phyloP scores from a whole-genome alignment of 176 grass and related monocot genomes.

The Phragmites australis region DNA sequence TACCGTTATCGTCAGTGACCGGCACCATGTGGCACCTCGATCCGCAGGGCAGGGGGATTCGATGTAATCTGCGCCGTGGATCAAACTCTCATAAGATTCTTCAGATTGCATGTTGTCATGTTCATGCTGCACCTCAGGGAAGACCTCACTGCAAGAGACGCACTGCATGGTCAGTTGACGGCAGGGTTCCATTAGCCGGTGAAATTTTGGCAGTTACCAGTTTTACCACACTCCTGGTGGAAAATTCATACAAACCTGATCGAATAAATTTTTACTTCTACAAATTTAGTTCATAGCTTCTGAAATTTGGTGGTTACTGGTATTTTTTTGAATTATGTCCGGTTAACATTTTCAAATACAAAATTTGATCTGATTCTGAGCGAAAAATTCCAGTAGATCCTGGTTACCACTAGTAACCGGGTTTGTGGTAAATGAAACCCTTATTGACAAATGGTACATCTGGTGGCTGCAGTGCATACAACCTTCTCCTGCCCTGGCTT shows the following conservation, averaged over 20 bases:
- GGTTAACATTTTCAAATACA: not conserved
- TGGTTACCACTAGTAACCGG: not conserved
- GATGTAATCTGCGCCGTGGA: constrained; percentile 23
- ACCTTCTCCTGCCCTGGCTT: not conserved
- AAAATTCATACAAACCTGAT: not conserved
- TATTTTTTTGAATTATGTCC: not conserved
- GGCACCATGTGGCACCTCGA: constrained; percentile 35
- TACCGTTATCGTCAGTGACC: constrained; percentile 58
- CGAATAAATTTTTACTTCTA: not conserved
- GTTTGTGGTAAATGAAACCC: not conserved
- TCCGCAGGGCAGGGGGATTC: constrained; percentile 24
- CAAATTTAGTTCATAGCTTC: not conserved
- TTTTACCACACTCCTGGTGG: not conserved
- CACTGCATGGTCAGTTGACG: not conserved
- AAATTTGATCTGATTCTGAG: not conserved
- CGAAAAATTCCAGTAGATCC: not conserved
- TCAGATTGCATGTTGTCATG: constrained; percentile 7
- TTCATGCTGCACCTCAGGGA: constrained; percentile 37
- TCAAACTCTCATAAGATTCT: not conserved
- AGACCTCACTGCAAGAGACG: constrained; percentile 56
- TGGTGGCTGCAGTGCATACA: not conserved
- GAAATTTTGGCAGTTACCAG: not conserved
- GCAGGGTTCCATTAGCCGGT: not conserved
- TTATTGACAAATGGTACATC: not conserved
- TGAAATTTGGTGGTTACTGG: not conserved